phyloP scores from a whole-genome alignment of 768 basidiomycete genomes.

The Lentinula boryana region DNA sequence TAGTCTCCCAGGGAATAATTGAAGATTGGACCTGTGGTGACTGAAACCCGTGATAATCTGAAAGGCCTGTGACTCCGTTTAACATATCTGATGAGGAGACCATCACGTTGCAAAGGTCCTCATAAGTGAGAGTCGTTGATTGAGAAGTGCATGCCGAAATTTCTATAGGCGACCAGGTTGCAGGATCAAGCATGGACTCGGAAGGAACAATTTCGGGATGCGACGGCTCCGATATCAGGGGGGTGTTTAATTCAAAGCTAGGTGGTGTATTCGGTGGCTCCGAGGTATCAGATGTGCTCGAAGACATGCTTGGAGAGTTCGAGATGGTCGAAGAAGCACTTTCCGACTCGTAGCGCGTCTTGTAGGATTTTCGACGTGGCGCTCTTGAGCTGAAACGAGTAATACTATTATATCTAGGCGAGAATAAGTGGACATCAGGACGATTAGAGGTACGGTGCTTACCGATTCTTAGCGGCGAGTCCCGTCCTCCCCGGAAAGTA shows the following conservation, averaged over 20 bases:
- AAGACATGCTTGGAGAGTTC: neutral
- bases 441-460: conserved; percentile 1
- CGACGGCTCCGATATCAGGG: neutral
- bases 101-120: neutral
- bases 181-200: neutral
- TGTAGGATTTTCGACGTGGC: neutral
- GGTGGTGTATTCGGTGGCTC: neutral
- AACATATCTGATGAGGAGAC: neutral
- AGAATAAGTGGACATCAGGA: neutral
- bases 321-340: neutral
- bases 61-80: neutral
- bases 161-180: neutral
- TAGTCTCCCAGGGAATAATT: neutral
- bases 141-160: neutral
- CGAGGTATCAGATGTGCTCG: neutral
- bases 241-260: neutral
- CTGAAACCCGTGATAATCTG: neutral
- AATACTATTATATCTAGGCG: conserved; percentile 3
- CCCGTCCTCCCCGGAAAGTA: conserved; percentile 58
- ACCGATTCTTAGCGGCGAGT: conserved; percentile 57
- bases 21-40: neutral
- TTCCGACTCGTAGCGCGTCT: neutral
- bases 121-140: neutral
- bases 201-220: neutral
- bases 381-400: conserved; percentile 2